A percentile compares a stretch with the other conserved stretches of the same genome.
Evolutionary conservation across 139 green algal genomes (phyloP).

Genomic region (Chlamydomonas schloesseri): DNA sequence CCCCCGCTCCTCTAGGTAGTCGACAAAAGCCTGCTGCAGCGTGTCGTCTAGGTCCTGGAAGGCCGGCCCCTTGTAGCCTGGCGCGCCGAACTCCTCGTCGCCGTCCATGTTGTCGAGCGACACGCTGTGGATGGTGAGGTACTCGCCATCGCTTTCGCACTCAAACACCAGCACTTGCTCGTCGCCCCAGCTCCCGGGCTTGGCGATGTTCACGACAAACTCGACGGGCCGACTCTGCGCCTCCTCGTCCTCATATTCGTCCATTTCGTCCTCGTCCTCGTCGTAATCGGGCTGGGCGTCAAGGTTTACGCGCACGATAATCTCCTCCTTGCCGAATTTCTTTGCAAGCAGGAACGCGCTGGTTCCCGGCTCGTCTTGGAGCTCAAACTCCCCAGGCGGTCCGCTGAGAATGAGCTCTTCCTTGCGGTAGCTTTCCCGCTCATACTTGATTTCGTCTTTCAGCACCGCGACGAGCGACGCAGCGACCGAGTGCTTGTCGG

Average conservation of each 20-base stretch:
- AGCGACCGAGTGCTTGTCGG: neutral
- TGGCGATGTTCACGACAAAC: conserved; percentile 69
- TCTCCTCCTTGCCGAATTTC: conserved; percentile 57
- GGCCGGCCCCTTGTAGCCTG: conserved; percentile 71
- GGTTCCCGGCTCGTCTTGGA: conserved; percentile 56
- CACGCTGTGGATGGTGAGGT: conserved; percentile 67
- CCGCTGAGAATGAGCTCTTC: conserved; percentile 58
- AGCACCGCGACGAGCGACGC: conserved; percentile 53
- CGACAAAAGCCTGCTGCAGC: conserved; percentile 74
- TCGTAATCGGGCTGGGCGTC: conserved; percentile 56
- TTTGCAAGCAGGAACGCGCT: conserved; percentile 60
- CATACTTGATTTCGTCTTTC: conserved; percentile 75
- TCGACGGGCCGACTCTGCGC: conserved; percentile 52
- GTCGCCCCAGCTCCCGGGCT: conserved; percentile 45
- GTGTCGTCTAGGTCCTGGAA: conserved; percentile 87
- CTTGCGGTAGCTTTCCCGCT: conserved; percentile 72
- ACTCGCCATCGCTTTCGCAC: conserved; percentile 74
- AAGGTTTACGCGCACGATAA: conserved; percentile 76
- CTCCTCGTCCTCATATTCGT: conserved; percentile 56
- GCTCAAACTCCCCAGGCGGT: conserved; percentile 58
- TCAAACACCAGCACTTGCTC: conserved; percentile 68
- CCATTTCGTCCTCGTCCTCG: conserved; percentile 59
- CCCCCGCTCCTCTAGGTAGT: conserved; percentile 80
- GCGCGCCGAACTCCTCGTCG: conserved; percentile 32
- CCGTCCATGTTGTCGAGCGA: conserved; percentile 51